A percentile compares a stretch with the other conserved stretches of the same genome.
Conservation (phyloP, 2,329 filamentous ascomycete genomes). For the Colletotrichum liaoningense region DNA sequence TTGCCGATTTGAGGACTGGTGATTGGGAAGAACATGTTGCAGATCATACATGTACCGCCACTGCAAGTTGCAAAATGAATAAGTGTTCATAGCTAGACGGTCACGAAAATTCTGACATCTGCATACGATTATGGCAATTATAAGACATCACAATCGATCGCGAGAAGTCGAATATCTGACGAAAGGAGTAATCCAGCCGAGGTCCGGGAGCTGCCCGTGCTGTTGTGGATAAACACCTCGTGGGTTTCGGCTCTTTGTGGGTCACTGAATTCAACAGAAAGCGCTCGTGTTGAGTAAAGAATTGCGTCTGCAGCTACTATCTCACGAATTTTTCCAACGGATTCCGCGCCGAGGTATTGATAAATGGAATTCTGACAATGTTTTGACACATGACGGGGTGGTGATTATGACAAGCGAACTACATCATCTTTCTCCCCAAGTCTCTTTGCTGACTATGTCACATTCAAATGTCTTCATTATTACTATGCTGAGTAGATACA, state of each 20-base stretch:
- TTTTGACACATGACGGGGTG: too few species aligned
- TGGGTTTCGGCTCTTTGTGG: conserved; percentile 7
- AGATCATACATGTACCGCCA: too few species aligned
- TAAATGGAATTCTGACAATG: too few species aligned
- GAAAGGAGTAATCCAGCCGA: neutral
- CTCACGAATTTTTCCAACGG: neutral
- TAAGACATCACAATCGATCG: neutral
- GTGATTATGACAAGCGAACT: too few species aligned
- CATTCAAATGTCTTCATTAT: neutral
- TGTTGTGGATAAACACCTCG: neutral
- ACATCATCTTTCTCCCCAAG: too few species aligned
- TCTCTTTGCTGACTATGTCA: too few species aligned
- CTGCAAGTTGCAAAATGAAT: too few species aligned
- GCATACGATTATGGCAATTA: neutral
- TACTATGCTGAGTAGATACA: neutral
- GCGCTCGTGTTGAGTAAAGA: neutral
- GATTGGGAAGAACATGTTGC: neutral
- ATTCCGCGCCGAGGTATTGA: too few species aligned
- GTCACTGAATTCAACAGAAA: conserved; percentile 1
- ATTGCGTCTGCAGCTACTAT: neutral
- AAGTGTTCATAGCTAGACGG: too few species aligned
- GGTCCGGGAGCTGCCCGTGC: neutral
- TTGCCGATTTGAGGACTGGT: too few species aligned
- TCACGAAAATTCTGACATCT: neutral
- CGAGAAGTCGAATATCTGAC: neutral